Evolutionary conservation across 2,329 filamentous ascomycete genomes (phyloP).

Genomic region (Apiospora aurea): DNA sequence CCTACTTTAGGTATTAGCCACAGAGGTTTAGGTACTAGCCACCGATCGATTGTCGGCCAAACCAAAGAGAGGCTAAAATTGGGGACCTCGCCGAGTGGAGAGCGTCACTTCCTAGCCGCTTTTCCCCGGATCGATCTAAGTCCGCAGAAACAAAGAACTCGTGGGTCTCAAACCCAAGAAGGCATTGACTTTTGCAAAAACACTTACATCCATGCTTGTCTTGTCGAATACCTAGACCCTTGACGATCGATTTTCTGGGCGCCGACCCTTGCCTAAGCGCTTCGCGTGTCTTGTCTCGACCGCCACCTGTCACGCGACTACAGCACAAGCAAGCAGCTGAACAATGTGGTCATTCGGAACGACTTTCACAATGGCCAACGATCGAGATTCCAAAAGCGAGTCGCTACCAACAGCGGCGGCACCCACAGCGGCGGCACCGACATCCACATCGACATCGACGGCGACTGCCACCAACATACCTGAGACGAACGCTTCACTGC

Average conservation of each 20-base stretch:
- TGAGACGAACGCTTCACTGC: not conserved
- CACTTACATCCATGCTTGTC: not conserved
- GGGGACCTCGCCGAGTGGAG: not conserved
- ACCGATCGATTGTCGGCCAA: not conserved
- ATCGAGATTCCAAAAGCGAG: conserved; percentile 33
- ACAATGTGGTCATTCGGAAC: conserved; percentile 46
- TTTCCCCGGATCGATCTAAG: conserved; percentile 1
- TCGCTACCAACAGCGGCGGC: not conserved
- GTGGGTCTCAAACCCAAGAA: conserved; percentile 19
- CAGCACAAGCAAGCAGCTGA: not conserved
- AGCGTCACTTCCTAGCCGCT: conserved; percentile 10
- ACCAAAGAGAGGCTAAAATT: not conserved
- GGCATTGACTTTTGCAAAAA: not conserved
- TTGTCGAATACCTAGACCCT: not conserved
- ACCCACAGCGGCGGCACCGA: not conserved
- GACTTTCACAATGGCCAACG: conserved; percentile 44
- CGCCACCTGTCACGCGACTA: not conserved
- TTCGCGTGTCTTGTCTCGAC: not conserved
- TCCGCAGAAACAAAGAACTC: conserved; percentile 11
- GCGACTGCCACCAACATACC: not conserved
- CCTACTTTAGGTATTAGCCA: conserved; percentile 1
- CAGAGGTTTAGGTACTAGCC: not conserved
- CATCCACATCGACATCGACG: not conserved
- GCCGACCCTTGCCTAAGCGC: not conserved
- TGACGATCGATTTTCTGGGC: not conserved